phyloP scores from a whole-genome alignment of 2,329 filamentous ascomycete species.

The Colletotrichum costaricense region DNA sequence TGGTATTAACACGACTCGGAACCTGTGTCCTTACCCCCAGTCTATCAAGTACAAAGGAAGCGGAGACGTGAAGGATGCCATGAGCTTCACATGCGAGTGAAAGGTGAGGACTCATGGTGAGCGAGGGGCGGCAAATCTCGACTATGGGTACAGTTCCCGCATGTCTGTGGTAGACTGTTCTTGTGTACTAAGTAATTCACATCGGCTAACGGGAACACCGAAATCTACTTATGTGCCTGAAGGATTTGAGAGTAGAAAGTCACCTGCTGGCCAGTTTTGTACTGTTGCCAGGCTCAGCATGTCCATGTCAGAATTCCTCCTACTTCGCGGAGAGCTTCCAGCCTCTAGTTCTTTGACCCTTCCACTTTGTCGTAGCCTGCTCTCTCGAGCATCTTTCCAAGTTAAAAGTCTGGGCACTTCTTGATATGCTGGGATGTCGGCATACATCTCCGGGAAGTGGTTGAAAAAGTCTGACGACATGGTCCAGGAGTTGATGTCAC shows the following conservation, averaged over 20 bases:
- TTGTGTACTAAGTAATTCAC: not conserved
- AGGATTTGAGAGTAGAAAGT: not conserved
- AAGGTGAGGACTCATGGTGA: not conserved
- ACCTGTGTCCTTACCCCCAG: not conserved
- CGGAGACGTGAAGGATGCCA: not conserved
- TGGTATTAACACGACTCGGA: not conserved
- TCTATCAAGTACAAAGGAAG: not conserved
- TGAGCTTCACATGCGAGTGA: not conserved
- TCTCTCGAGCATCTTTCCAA: not conserved
- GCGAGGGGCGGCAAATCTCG: no score
- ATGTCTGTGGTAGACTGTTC: not conserved
- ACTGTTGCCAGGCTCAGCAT: not conserved
- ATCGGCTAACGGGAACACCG: not conserved
- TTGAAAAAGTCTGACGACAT: slow-evolving; percentile 43
- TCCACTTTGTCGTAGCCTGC: not conserved
- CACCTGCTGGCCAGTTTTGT: not conserved
- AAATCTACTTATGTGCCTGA: not conserved
- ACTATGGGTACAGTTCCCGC: no score
- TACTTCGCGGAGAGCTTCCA: not conserved
- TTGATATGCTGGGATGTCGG: slow-evolving; percentile 28
- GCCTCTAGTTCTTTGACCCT: not conserved
- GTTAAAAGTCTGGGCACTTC: not conserved
- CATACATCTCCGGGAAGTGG: slow-evolving; percentile 40
- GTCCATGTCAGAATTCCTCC: not conserved
- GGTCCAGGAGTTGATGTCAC: slow-evolving; percentile 43